These are phyloP conservation scores for Alternaria atra DNA, from an alignment of 2,329 filamentous ascomycete genomes.

Conservation along the genomic window DNA sequence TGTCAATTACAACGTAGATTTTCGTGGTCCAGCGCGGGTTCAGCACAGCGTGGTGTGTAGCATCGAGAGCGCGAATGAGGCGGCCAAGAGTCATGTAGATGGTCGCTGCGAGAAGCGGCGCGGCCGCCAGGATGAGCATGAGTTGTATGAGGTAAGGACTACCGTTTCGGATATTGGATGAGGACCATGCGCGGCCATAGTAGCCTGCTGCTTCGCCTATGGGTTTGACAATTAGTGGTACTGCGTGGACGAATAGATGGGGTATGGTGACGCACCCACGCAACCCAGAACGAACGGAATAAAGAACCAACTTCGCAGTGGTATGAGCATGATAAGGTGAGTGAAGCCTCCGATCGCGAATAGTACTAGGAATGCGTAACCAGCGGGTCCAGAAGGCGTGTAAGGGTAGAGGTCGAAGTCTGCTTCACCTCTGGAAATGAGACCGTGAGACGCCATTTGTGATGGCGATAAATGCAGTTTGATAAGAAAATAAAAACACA, in stretches of 20 bases:
- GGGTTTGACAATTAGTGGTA: neutral
- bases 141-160: conserved; percentile 54
- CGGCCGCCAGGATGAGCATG: conserved; percentile 57
- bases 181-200: conserved; percentile 24
- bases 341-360: conserved; percentile 20
- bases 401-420: conserved; percentile 31
- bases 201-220: conserved; percentile 32
- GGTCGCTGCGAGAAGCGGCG: conserved; percentile 60
- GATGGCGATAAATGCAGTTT: too few species aligned
- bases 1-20: conserved; percentile 31
- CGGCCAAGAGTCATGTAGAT: conserved; percentile 61
- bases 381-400: conserved; percentile 21
- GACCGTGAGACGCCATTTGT: neutral
- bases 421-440: conserved; percentile 13
- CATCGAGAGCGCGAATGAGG: conserved; percentile 52
- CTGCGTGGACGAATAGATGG: neutral
- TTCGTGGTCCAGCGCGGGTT: conserved; percentile 42
- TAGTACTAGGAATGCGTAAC: conserved; percentile 23
- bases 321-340: conserved; percentile 19
- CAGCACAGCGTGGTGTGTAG: conserved; percentile 51
- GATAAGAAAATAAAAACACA: too few species aligned
- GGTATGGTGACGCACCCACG: conserved; percentile 51
- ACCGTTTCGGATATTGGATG: conserved; percentile 22
- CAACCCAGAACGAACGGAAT: conserved; percentile 63
- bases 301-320: conserved; percentile 56